Base-by-base conservation (phyloP, 768 basidiomycete species). In the Pisolithus albus region DNA sequence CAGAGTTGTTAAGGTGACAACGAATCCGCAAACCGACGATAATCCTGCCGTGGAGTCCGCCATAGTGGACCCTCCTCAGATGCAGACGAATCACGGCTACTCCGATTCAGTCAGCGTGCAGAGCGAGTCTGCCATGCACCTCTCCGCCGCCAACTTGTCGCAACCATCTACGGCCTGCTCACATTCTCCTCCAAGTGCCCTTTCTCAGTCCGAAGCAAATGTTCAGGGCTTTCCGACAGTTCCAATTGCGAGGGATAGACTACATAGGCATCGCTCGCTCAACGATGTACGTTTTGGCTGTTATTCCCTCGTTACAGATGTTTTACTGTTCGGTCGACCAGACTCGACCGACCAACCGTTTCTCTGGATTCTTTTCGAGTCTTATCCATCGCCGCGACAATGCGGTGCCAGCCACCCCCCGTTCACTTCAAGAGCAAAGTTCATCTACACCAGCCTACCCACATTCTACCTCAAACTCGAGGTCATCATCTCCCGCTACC, bases 341-440 rank as follows among this genome's bases (percentile, higher is more conserved):
- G 77, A 66, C 69, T 53, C 83, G 88, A 51, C 70, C 83, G 37
- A 76, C 84, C 24, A 88, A 83, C 62, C 78, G 89, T 26, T 73
- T 92, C 28, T 92, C 90, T 23, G 89, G 89, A n/a, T 92, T 92
- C 68, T 83, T 91, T 64, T 84, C 80, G 15, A 81, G 80, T 59
- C 75, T 92, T 52, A 86, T 92, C 6, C 82, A 86, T 61, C 80
- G 88, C 51, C 78, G 85, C 46, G 85, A 89, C 49, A 69, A 67
- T 38, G 57, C 66, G 13, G 61, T 71, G 3, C 52, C 55, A 1
- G 38, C 65, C 26, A 52, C 48, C 15, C 51, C 69, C 11, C 62
- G 68, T 41, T 57, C 69, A 13, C 61, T 70, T 18, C 68, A 64
- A 32, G 77, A 74, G 32, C 70, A 70, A 23, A 57, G 45, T 16